phyloP scores from a whole-genome alignment of 2,329 filamentous ascomycete species.

The Trichoderma lentiforme region DNA sequence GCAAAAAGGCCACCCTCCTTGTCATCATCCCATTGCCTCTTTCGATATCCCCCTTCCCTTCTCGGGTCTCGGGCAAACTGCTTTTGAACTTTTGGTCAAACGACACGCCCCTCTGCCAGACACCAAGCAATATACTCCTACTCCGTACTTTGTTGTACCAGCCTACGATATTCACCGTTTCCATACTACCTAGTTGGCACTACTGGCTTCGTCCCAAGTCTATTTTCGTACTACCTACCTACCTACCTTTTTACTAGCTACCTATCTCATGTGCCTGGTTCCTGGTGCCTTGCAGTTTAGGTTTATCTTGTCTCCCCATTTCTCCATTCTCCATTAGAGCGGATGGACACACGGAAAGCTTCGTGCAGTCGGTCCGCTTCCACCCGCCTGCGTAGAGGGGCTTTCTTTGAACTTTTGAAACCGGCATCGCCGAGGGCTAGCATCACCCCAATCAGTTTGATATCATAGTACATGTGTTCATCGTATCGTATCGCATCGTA shows the following conservation, averaged over 20 bases:
- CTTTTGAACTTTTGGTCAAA: not conserved
- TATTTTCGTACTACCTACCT: not conserved
- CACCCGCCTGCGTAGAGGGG: not conserved
- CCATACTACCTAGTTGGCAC: not conserved
- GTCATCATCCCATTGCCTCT: conserved; percentile 10
- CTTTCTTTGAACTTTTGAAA: not conserved
- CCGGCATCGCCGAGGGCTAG: conserved; percentile 10
- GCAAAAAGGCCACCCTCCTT: not conserved
- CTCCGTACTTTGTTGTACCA: not conserved
- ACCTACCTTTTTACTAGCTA: not conserved
- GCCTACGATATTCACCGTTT: not conserved
- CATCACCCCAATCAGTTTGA: not conserved
- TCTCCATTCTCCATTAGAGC: not conserved
- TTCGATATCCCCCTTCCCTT: not conserved
- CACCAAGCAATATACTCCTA: not conserved
- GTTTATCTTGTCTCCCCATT: not conserved
- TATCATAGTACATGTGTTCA: not conserved
- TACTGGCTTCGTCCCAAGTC: not conserved
- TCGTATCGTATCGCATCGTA: not conserved
- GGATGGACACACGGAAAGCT: not conserved
- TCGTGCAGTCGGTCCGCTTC: not conserved
- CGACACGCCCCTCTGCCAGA: not conserved
- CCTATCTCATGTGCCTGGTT: not conserved
- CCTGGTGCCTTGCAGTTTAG: conserved; percentile 13
- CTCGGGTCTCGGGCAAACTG: not conserved